phyloP scores from a whole-genome alignment of 306 rosid genomes.

The Malus fusca region DNA sequence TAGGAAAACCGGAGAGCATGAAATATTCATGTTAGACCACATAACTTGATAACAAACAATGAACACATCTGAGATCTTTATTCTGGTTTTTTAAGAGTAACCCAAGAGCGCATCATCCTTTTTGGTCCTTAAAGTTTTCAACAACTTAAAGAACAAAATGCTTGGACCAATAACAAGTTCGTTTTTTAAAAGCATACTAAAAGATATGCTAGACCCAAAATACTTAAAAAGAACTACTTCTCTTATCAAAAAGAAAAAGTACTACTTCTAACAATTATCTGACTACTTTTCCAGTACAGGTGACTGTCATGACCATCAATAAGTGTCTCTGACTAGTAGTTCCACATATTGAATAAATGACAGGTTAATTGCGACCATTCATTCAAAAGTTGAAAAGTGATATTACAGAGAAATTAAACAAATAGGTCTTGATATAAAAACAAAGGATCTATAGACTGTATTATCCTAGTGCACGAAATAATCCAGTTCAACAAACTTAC shows the following conservation, averaged over 20 bases:
- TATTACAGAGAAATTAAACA: background rate
- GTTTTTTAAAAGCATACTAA: no score
- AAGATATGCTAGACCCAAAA: background rate
- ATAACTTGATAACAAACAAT: background rate
- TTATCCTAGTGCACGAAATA: background rate
- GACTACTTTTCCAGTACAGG: background rate
- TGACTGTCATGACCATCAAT: background rate
- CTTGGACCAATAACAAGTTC: background rate
- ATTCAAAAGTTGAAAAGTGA: background rate
- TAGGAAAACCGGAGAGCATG: background rate
- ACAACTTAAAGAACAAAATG: background rate
- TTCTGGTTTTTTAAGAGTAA: background rate
- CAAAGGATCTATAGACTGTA: background rate
- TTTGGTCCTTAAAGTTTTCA: background rate
- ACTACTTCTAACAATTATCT: background rate
- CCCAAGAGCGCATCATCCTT: background rate
- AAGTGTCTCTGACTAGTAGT: background rate
- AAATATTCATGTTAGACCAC: background rate
- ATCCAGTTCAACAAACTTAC: slow-evolving; percentile 38
- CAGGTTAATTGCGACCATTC: background rate
- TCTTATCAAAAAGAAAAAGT: no score
- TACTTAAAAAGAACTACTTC: background rate
- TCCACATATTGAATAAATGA: background rate
- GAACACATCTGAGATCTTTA: background rate
- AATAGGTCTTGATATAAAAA: background rate